Conservation (phyloP, 352 stramenopile genomes). For the Phytopythium oedochilum region DNA sequence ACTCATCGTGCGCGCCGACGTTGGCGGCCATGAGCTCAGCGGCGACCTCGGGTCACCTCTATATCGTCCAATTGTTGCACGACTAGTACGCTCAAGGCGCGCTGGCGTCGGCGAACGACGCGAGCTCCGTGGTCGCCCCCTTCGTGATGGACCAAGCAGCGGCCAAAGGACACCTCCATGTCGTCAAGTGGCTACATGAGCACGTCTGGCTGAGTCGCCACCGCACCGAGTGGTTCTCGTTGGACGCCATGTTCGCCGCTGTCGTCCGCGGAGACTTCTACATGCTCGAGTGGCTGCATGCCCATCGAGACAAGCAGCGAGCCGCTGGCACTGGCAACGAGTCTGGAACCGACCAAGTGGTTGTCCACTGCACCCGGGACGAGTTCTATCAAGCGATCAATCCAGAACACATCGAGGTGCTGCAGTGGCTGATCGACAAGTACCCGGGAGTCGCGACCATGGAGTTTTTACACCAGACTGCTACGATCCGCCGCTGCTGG, state of each 20-base stretch:
- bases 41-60: conserved; percentile 9
- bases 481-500: too few relatives aligned
- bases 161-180: conserved; percentile 11
- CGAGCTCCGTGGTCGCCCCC: conserved; percentile 3
- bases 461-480: too few relatives aligned
- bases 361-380: not conserved
- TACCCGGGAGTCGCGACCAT: not conserved
- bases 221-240: not conserved
- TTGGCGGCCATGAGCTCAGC: conserved; percentile 14
- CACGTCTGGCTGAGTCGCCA: conserved; percentile 1
- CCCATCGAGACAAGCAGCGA: not conserved
- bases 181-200: conserved; percentile 14
- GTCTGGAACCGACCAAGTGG: not conserved
- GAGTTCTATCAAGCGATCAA: not conserved
- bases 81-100: not conserved
- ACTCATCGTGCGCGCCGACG: conserved; percentile 1
- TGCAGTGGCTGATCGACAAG: conserved; percentile 2
- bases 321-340: not conserved
- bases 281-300: conserved; percentile 1
- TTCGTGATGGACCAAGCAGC: conserved; percentile 15
- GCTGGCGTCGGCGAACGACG: too few relatives aligned
- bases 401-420: not conserved
- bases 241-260: not conserved
- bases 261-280: not conserved
- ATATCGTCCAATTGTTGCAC: conserved; percentile 11